A percentile compares a stretch with the other conserved stretches of the same genome.
phyloP scores from a whole-genome alignment of 2,329 filamentous ascomycete genomes.

The Aschersonia sp. region DNA sequence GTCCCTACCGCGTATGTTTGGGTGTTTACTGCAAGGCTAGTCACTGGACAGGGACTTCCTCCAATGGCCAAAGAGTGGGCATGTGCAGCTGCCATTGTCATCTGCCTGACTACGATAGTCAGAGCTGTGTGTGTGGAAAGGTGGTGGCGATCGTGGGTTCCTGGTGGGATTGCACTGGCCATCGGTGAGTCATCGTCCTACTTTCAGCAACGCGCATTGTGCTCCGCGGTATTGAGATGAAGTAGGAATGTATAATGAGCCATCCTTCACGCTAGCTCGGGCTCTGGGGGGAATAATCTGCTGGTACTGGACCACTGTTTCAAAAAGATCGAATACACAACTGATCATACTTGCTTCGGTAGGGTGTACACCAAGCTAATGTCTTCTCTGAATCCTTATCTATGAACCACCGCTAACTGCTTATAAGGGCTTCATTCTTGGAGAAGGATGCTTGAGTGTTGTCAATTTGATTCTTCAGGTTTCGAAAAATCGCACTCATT shows the following conservation, averaged over 20 bases:
- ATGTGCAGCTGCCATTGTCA: conserved; percentile 57
- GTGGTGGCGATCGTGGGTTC: conserved; percentile 62
- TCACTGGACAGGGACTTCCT: conserved; percentile 81
- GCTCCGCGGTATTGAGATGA: not conserved
- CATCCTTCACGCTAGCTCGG: conserved; percentile 84
- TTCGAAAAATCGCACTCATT: conserved; percentile 25
- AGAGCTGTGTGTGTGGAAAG: conserved; percentile 44
- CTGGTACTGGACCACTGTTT: conserved; percentile 59
- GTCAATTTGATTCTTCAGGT: conserved; percentile 72
- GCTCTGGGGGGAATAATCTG: conserved; percentile 62
- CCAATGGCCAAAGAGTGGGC: conserved; percentile 73
- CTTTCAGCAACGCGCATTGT: not conserved
- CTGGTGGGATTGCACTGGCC: conserved; percentile 89
- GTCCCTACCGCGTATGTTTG: conserved; percentile 93
- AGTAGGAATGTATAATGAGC: conserved; percentile 89
- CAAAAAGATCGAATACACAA: conserved; percentile 48
- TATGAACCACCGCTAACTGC: not conserved
- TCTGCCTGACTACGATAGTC: conserved; percentile 54
- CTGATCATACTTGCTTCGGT: conserved; percentile 77
- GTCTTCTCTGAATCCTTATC: not conserved
- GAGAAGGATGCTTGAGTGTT: conserved; percentile 86
- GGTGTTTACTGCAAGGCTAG: conserved; percentile 89
- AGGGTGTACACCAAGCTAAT: conserved; percentile 11
- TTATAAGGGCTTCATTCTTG: conserved; percentile 66
- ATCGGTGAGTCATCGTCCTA: conserved; percentile 42